Conservation (phyloP, 768 basidiomycete genomes). For the Filobasidium wieringae region DNA sequence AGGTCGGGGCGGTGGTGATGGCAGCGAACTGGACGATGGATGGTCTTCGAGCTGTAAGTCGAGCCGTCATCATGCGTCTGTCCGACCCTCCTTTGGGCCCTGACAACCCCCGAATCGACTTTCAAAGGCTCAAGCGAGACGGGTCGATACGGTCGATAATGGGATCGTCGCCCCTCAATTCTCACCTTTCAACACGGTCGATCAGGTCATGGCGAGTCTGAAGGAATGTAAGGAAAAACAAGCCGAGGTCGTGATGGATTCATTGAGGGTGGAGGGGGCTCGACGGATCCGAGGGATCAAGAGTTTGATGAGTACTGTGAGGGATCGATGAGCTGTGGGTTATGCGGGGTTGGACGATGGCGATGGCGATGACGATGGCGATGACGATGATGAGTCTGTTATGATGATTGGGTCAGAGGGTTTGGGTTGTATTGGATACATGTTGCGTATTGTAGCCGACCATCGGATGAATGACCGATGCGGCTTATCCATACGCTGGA, state of each 20-base stretch:
- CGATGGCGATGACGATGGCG: no score
- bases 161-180: background rate
- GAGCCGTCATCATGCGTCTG: background rate
- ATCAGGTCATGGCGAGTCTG: conserved; percentile 9
- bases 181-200: conserved; percentile 8
- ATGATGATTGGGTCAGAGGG: no score
- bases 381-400: no score
- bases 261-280: background rate
- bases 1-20: background rate
- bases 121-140: background rate
- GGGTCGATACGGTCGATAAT: background rate
- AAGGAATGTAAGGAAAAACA: background rate
- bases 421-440: no score
- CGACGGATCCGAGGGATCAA: background rate
- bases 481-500: no score
- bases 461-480: no score
- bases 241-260: background rate
- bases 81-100: background rate
- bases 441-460: no score
- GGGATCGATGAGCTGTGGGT: no score
- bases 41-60: background rate
- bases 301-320: background rate
- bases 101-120: background rate
- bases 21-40: background rate
- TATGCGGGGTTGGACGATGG: no score